Percentiles rank a stretch among this genome's conserved stretches.
Evolutionary conservation across 2,329 filamentous ascomycete species (phyloP).

Genomic region (Coleophoma crateriformis): DNA sequence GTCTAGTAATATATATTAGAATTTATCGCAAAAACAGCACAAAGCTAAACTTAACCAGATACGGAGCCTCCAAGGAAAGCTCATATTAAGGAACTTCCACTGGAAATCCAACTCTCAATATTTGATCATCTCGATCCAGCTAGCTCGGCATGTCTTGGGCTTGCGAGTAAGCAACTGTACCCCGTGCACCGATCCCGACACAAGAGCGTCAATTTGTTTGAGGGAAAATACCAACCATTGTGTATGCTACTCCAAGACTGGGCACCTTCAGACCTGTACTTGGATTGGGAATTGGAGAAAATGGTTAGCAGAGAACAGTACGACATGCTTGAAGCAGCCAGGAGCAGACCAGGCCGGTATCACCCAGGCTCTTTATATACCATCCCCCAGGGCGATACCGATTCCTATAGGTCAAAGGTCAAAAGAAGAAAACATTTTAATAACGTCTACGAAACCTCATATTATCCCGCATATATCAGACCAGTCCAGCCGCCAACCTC

Average conservation of each 20-base stretch:
- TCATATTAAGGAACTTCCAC: conserved; percentile 3
- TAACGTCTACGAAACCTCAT: background rate
- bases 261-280: conserved; percentile 7
- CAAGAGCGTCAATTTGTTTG: conserved; percentile 10
- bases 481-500: background rate
- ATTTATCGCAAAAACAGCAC: too few species aligned
- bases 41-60: too few species aligned
- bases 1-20: too few species aligned
- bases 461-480: background rate
- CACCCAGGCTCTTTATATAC: too few species aligned
- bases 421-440: background rate
- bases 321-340: conserved; percentile 1
- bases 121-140: conserved; percentile 13
- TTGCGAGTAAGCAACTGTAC: conserved; percentile 11
- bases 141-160: conserved; percentile 12
- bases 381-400: too few species aligned
- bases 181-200: conserved; percentile 11
- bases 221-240: conserved; percentile 8
- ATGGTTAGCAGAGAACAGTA: conserved; percentile 11
- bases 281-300: conserved; percentile 12
- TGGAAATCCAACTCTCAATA: conserved; percentile 13
- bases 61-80: too few species aligned
- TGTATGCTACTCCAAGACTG: conserved; percentile 9
- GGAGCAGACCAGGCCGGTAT: background rate
- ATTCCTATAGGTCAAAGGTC: background rate